phyloP scores from a whole-genome alignment of 2,329 filamentous ascomycete genomes.

The Colletotrichum plurivorum region DNA sequence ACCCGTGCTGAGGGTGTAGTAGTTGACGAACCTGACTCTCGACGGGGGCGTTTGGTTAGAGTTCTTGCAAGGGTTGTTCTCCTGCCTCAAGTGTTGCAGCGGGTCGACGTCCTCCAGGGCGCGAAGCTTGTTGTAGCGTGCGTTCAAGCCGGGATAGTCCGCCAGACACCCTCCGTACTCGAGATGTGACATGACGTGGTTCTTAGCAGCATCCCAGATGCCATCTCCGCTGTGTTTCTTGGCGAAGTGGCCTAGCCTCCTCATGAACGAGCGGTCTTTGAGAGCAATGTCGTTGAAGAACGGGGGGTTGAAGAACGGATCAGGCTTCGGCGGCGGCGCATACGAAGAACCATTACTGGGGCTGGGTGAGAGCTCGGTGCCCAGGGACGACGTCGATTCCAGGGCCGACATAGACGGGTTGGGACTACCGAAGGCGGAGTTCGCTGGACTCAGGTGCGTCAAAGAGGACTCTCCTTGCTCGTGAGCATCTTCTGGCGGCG shows the following conservation, averaged over 20 bases:
- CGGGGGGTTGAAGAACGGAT: conserved; percentile 81
- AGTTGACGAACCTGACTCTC: conserved; percentile 86
- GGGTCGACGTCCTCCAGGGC: conserved; percentile 80
- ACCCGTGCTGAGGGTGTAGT: conserved; percentile 89
- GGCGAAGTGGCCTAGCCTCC: conserved; percentile 80
- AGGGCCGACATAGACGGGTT: conserved; percentile 46
- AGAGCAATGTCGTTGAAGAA: conserved; percentile 83
- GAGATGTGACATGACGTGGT: conserved; percentile 83
- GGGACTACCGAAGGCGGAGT: conserved; percentile 42
- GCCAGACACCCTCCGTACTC: conserved; percentile 88
- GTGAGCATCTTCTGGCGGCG: conserved; percentile 44
- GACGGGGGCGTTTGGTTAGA: conserved; percentile 51
- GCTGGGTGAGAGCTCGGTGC: conserved; percentile 41
- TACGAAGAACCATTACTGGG: conserved; percentile 30
- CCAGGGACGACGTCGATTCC: conserved; percentile 42
- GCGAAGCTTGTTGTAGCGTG: conserved; percentile 78
- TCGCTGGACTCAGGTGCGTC: conserved; percentile 33
- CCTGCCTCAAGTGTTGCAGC: conserved; percentile 47
- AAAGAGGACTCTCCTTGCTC: conserved; percentile 38
- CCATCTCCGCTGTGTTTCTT: conserved; percentile 83
- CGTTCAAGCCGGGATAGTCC: conserved; percentile 79
- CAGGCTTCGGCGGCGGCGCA: conserved; percentile 46
- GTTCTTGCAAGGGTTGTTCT: conserved; percentile 41
- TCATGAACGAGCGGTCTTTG: conserved; percentile 77
- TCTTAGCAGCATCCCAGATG: conserved; percentile 77